Base-by-base conservation (phyloP, 148 eudicot genomes). In the Rhododendron molle region DNA sequence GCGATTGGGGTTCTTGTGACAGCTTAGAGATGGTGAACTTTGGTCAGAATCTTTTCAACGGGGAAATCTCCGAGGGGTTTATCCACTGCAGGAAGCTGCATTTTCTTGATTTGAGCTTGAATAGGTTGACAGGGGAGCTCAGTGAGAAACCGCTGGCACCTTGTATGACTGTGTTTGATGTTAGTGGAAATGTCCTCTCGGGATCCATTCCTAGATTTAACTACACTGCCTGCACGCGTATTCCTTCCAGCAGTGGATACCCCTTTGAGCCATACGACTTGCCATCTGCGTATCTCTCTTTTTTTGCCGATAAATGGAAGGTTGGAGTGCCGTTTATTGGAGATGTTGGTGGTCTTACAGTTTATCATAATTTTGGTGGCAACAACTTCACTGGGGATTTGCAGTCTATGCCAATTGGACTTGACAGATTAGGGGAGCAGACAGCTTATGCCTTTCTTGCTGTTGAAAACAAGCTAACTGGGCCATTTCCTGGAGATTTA, bases 391-490 rank as follows among this genome's bases (percentile, higher is more conserved):
- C 87, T 13, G 94, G 91, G 7, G 30, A 80, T 30, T 84, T 90
- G 65, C 90, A 78, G 62, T 87, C 91, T 1, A 60, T 88, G 58
- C 92, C 91, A 16, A 50, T 90, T 90, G 86, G 90, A 78, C 77
- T 87, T 2, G 82, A 85, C 40, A 72, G 81, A 38, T 79, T 88
- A 67, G 86, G 85, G 32, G 83, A 84, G 71, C 84, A 82, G 40
- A 87, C 86, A 11, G 88, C 86, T 73, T 92, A 90, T 86, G 92
- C 91, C 47, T 92, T 92, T 89, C 85, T 92, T 85, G 92, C 92
- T 85, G 90, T 90, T 49, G 43, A 71, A 18, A 92, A 92, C 87
- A 87, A 90, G 83, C 81, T 92, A 46, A 83, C 72, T 28, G 91
- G 91, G 46, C 83, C 67, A 83, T 87, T 92, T 87, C 87, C 90